Conservation (phyloP, 441 rosid species). For the Melastoma candidum region DNA sequence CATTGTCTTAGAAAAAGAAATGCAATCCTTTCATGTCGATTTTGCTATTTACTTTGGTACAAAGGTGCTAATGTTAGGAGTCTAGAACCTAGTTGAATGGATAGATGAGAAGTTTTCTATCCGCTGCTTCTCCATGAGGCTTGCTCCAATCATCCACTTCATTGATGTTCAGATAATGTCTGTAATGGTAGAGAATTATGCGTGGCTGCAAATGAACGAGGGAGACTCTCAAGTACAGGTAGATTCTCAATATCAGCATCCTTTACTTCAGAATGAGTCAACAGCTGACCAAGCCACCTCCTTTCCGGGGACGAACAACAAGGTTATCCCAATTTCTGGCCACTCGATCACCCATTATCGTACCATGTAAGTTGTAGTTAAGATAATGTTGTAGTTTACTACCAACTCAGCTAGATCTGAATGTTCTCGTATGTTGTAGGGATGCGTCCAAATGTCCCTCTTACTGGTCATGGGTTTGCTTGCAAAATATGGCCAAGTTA, state of each 20-base stretch:
- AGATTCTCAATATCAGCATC: constrained; percentile 24
- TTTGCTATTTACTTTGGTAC: no score
- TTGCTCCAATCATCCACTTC: not conserved
- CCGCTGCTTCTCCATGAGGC: no score
- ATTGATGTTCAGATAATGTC: constrained; percentile 56
- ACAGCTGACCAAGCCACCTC: constrained; percentile 25
- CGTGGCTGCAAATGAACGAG: constrained; percentile 35
- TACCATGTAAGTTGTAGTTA: constrained; percentile 36
- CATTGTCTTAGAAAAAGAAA: no score
- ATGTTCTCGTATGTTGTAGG: constrained; percentile 25
- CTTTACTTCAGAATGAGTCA: constrained; percentile 24
- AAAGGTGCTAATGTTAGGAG: no score
- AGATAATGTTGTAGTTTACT: constrained; percentile 9
- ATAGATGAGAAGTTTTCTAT: no score
- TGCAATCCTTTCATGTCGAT: no score
- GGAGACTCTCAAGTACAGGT: constrained; percentile 30
- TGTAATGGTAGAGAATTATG: constrained; percentile 81
- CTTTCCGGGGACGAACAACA: constrained; percentile 24
- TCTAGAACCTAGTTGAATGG: no score
- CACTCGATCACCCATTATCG: constrained; percentile 22
- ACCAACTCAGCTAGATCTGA: constrained; percentile 12
- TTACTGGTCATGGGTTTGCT: constrained; percentile 83
- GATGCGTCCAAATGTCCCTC: constrained; percentile 67
- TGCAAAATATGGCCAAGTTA: constrained; percentile 65
- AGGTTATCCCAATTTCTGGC: constrained; percentile 30